Evolutionary conservation across 495 filamentous ascomycete species (phyloP), one percentile per base, ranked within the genome.

Genomic region (Xylaria grammica): DNA sequence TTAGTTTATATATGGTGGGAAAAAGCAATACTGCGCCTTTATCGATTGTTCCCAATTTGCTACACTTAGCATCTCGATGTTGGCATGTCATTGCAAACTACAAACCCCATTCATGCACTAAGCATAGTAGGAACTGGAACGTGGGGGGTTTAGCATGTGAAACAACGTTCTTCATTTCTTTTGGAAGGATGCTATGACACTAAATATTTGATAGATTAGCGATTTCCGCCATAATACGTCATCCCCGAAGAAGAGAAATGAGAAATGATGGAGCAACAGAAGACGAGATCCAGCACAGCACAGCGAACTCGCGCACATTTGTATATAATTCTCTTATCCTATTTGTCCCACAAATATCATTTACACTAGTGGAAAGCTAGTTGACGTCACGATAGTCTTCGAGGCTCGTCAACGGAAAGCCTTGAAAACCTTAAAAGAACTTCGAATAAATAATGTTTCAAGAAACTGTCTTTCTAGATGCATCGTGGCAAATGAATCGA

Each of bases 271-370:
- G 15, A 32, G 46, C 63, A 59, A 42, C 42, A 52, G 27, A 45
- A 44, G 60, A 60, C 58, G 64, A 42, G 52, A 55, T 27, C 36
- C 50, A 40, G 30, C 58, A 38, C 50, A 40, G 30, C 58, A 38
- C 36, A 67, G 58, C 56, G 63, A 48, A 36, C 51, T 50, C 19
- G 54, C n/a, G 56, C 67, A 64, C 63, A 74, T 65, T 68, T 73
- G 68, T 73, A 72, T 74, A 69, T 74, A 74, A 65, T 59, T 58
- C 55, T 71, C 17, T 65, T 67, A 22, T 67, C 66, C 40, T 63
- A 53, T 61, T 54, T 67, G 65, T 65, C 65, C 42, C 53, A 32
- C 34, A 19, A 50, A 22, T 36, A 54, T 26, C 24, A 29, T 55
- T 55, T 51, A 64, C 51, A 58, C 30, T 44, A 15, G 24, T 32